A percentile compares a stretch with the other conserved stretches of the same genome.
Conservation (phyloP, 352 stramenopile species). For the Globisporangium orthogonon region DNA sequence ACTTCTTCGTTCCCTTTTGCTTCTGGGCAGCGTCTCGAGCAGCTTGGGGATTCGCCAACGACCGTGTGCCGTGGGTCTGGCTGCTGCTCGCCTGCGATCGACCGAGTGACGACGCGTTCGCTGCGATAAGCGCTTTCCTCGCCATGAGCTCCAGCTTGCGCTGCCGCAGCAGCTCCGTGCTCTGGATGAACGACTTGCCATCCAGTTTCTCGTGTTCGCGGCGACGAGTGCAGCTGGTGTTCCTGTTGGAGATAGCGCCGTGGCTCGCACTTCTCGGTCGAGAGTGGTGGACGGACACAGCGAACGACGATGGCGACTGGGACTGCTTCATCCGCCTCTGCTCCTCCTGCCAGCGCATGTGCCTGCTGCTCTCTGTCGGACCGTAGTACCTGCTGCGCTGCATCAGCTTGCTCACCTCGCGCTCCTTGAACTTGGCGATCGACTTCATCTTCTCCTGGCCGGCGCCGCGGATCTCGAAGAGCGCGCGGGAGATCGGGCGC, state of each 20-base stretch:
- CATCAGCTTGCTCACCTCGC: slow-evolving; percentile 40
- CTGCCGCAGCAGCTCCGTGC: slow-evolving; percentile 41
- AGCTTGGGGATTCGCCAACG: slow-evolving; percentile 1
- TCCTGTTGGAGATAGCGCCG: slow-evolving; percentile 18
- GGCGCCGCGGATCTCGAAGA: slow-evolving; percentile 68
- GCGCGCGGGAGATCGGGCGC: slow-evolving; percentile 64
- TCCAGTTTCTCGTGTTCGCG: slow-evolving; percentile 27
- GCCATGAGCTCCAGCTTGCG: slow-evolving; percentile 17
- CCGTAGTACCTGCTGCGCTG: slow-evolving; percentile 74
- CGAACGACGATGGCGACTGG: slow-evolving; percentile 5
- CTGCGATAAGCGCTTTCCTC: slow-evolving; percentile 7
- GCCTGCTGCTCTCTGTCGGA: slow-evolving; percentile 66
- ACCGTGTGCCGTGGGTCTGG: slow-evolving; percentile 1
- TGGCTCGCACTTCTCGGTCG: slow-evolving; percentile 32
- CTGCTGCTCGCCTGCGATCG: neutral
- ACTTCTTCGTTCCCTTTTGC: slow-evolving; percentile 12
- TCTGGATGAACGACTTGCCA: slow-evolving; percentile 54
- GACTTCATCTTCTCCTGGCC: slow-evolving; percentile 51
- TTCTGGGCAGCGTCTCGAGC: neutral
- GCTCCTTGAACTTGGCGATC: slow-evolving; percentile 47
- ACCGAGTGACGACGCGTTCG: neutral
- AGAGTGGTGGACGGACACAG: slow-evolving; percentile 5
- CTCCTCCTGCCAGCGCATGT: slow-evolving; percentile 70
- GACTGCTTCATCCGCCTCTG: slow-evolving; percentile 41
- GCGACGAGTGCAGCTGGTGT: slow-evolving; percentile 17